phyloP scores from a whole-genome alignment of 2,329 filamentous ascomycete genomes.

The Aspergillus sp. region DNA sequence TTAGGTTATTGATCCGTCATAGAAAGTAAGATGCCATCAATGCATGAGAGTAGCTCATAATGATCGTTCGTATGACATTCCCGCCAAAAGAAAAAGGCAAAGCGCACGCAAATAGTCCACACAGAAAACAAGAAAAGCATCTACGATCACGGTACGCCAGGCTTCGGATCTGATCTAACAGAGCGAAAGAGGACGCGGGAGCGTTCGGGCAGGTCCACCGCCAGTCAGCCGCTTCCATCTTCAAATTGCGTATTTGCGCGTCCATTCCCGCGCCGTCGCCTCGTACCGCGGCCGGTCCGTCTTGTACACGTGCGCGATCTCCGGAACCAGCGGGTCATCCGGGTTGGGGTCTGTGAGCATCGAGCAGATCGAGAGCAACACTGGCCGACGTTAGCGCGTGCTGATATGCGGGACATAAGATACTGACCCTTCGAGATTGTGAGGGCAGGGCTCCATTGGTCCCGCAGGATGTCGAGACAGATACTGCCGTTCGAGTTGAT shows the following conservation, averaged over 20 bases:
- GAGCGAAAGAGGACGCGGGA: slow-evolving; percentile 18
- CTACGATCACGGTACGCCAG: slow-evolving; percentile 32
- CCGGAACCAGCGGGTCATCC: slow-evolving; percentile 94
- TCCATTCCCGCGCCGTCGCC: slow-evolving; percentile 95
- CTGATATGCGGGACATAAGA: no score
- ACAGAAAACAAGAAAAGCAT: slow-evolving; percentile 20
- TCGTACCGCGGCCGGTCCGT: slow-evolving; percentile 94
- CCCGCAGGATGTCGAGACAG: slow-evolving; percentile 93
- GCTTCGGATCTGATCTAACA: slow-evolving; percentile 30
- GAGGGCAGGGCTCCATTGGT: slow-evolving; percentile 97
- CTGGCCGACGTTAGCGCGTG: no score
- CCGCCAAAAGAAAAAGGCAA: slow-evolving; percentile 16
- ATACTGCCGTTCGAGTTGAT: slow-evolving; percentile 99
- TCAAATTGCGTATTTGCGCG: slow-evolving; percentile 96
- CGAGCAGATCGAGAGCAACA: slow-evolving; percentile 96
- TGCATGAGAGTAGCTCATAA: slow-evolving; percentile 30
- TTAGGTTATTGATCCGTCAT: no score
- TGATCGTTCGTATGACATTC: slow-evolving; percentile 29
- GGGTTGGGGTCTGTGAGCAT: slow-evolving; percentile 99
- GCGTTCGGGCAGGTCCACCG: slow-evolving; percentile 19
- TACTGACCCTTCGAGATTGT: slow-evolving; percentile 96
- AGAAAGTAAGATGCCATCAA: slow-evolving; percentile 27
- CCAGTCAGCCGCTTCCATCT: no score
- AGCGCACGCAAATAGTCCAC: slow-evolving; percentile 15
- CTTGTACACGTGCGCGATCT: slow-evolving; percentile 99